Conservation (phyloP, 495 filamentous ascomycete genomes). For the Parathielavia appendiculata region DNA sequence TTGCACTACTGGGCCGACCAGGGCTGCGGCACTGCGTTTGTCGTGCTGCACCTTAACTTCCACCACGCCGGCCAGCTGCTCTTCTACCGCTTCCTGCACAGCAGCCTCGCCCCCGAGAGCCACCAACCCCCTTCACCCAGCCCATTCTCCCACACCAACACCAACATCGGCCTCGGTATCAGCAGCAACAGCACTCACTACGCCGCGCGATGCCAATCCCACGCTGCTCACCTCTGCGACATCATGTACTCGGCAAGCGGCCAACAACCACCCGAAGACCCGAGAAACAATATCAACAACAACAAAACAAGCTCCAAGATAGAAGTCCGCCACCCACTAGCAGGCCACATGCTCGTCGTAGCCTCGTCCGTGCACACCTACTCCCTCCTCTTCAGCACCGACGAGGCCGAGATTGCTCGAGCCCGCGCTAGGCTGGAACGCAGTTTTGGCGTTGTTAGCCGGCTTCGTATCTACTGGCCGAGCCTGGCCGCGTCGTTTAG, state of each 20-base stretch:
- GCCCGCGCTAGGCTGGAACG: background rate
- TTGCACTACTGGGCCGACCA: background rate
- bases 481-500: background rate
- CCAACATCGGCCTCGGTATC: background rate
- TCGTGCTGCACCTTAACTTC: background rate
- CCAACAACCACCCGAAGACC: background rate
- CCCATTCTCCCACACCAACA: background rate
- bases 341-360: background rate
- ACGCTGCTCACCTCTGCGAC: background rate
- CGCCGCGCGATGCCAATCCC: background rate
- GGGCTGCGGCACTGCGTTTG: background rate
- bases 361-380: background rate
- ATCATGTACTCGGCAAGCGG: background rate
- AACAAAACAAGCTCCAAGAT: too few relatives aligned
- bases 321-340: background rate
- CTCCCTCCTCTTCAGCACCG: background rate
- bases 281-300: too few relatives aligned
- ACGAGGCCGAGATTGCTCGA: background rate
- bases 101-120: background rate
- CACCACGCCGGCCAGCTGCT: background rate
- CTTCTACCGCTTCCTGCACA: slow-evolving; percentile 1
- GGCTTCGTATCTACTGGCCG: background rate
- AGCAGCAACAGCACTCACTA: background rate
- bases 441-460: background rate
- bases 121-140: background rate